Evolutionary conservation across 2,329 filamentous ascomycete species (phyloP).

Genomic region (Xylariaceae sp.): DNA sequence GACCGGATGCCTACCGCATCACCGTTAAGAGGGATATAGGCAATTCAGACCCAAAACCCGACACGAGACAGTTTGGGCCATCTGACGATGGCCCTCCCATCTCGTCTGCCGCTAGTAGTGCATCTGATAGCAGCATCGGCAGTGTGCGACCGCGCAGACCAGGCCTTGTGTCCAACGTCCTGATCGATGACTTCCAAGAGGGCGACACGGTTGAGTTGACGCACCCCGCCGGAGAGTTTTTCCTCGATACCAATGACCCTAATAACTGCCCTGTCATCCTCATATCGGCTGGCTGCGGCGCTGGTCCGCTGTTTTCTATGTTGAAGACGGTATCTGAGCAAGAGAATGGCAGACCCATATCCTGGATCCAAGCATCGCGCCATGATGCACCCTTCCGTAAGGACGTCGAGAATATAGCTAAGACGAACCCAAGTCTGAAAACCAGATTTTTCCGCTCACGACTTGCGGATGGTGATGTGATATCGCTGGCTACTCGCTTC

Average conservation of each 20-base stretch:
- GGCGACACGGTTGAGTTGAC: slow-evolving; percentile 71
- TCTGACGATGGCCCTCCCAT: slow-evolving; percentile 33
- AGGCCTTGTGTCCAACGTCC: slow-evolving; percentile 72
- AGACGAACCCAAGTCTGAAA: slow-evolving; percentile 44
- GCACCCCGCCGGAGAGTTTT: slow-evolving; percentile 70
- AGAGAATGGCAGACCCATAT: slow-evolving; percentile 56
- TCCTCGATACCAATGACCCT: slow-evolving; percentile 53
- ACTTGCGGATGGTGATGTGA: slow-evolving; percentile 53
- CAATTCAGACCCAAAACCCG: slow-evolving; percentile 40
- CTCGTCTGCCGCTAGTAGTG: slow-evolving; percentile 43
- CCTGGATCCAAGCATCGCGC: slow-evolving; percentile 66
- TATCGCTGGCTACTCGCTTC: slow-evolving; percentile 53
- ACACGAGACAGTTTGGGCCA: slow-evolving; percentile 10
- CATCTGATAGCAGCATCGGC: slow-evolving; percentile 42
- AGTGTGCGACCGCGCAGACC: slow-evolving; percentile 46
- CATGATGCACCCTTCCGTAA: slow-evolving; percentile 60
- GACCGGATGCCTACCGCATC: slow-evolving; percentile 70
- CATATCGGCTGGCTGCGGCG: slow-evolving; percentile 66
- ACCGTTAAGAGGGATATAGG: slow-evolving; percentile 73
- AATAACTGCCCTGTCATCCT: slow-evolving; percentile 61
- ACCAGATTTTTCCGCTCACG: slow-evolving; percentile 59
- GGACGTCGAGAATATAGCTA: slow-evolving; percentile 55
- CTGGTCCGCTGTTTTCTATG: slow-evolving; percentile 67
- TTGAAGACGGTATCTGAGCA: slow-evolving; percentile 59
- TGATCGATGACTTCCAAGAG: slow-evolving; percentile 66